Percentiles rank a stretch among this genome's conserved stretches.
These are phyloP conservation scores for Solanum hybrid DNA, from an alignment of 305 asterid genomes.

Conservation along the genomic window DNA sequence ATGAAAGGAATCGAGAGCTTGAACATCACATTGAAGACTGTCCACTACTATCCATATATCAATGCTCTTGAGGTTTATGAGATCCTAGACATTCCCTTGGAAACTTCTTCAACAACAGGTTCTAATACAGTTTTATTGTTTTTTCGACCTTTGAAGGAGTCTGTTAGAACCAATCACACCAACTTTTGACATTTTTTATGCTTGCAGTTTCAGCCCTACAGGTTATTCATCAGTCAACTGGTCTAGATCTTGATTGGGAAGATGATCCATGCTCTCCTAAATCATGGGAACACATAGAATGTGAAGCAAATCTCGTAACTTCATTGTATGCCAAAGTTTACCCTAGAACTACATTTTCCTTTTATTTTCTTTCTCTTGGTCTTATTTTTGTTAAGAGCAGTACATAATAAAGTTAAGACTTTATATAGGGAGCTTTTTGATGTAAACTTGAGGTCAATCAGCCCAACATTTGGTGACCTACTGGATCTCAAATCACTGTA, in stretches of 20 bases:
- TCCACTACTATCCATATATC: conserved; percentile 60
- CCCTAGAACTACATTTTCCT: not conserved
- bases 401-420: conserved; percentile 2
- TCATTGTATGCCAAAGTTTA: conserved; percentile 50
- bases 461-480: conserved; percentile 75
- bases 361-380: not conserved
- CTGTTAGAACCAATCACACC: not conserved
- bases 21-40: conserved; percentile 65
- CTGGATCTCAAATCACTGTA: conserved; percentile 80
- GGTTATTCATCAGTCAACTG: conserved; percentile 74
- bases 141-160: not conserved
- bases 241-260: conserved; percentile 74
- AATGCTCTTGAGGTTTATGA: conserved; percentile 86
- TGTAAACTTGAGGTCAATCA: conserved; percentile 69
- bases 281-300: conserved; percentile 73
- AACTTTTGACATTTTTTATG: not conserved
- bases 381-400: not conserved
- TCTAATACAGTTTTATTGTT: not conserved
- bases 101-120: conserved; percentile 89
- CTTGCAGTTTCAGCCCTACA: conserved; percentile 81
- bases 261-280: conserved; percentile 90
- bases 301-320: conserved; percentile 78
- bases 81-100: conserved; percentile 64
- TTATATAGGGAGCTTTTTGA: conserved; percentile 55
- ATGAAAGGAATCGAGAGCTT: conserved; percentile 45